These are phyloP conservation scores for Aureobasidium sp. DNA, from an alignment of 2,329 filamentous ascomycete genomes.

Conservation along the genomic window DNA sequence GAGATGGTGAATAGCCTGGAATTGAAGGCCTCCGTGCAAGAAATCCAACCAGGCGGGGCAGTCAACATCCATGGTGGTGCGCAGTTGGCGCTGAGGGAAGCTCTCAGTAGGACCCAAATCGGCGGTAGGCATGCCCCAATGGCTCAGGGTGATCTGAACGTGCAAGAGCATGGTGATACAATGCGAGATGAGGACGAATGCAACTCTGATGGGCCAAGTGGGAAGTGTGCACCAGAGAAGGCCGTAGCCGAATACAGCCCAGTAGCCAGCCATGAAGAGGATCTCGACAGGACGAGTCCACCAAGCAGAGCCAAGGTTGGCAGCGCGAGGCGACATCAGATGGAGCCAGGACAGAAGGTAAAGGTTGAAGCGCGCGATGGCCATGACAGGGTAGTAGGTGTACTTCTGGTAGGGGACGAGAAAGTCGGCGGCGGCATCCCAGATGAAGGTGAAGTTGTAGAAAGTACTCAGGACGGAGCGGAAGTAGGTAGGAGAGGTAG, in stretches of 20 bases:
- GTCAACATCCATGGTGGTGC: constrained; percentile 67
- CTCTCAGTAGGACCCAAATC: constrained; percentile 57
- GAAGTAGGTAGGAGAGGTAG: constrained; percentile 74
- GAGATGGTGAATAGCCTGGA: constrained; percentile 63
- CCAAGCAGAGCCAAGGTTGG: constrained; percentile 65
- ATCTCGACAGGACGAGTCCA: constrained; percentile 82
- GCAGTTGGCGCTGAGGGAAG: constrained; percentile 59
- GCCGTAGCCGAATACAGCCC: constrained; percentile 76
- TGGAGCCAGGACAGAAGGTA: constrained; percentile 75
- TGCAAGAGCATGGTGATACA: constrained; percentile 60
- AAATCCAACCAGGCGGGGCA: constrained; percentile 65
- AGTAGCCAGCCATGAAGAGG: constrained; percentile 68
- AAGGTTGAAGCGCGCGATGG: constrained; percentile 78
- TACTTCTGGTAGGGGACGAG: constrained; percentile 66
- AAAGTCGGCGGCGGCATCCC: constrained; percentile 62
- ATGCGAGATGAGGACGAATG: constrained; percentile 60
- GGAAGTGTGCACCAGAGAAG: constrained; percentile 67
- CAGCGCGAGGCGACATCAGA: constrained; percentile 60
- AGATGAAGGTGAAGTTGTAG: constrained; percentile 72
- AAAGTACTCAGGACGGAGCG: constrained; percentile 67
- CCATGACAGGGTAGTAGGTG: constrained; percentile 73
- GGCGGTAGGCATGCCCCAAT: constrained; percentile 63
- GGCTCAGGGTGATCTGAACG: constrained; percentile 62
- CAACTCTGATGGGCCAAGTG: constrained; percentile 57
- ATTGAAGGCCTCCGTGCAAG: constrained; percentile 63